Percentiles rank a stretch among this genome's conserved stretches.
Evolutionary conservation across 108 stramenopile species (phyloP).

Genomic region (Bacterosira constricta): DNA sequence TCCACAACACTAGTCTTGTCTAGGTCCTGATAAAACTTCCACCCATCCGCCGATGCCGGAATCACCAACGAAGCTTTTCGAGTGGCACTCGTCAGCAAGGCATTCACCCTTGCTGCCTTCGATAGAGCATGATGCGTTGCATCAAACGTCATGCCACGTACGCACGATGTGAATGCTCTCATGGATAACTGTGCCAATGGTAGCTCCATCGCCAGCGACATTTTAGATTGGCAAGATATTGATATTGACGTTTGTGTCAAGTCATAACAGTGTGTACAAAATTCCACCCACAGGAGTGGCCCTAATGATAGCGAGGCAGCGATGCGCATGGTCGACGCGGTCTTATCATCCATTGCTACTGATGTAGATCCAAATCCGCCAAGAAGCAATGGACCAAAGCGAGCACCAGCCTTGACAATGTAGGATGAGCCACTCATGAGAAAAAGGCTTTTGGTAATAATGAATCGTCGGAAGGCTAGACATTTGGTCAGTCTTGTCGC

Average conservation of each 20-base stretch:
- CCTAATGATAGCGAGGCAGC: conserved; percentile 34
- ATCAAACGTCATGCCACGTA: conserved; percentile 28
- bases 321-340: conserved; percentile 7
- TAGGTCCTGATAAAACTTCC: conserved; percentile 9
- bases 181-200: conserved; percentile 41
- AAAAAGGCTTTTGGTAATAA: conserved; percentile 33
- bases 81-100: conserved; percentile 12
- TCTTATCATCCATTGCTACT: not conserved
- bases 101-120: conserved; percentile 27
- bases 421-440: conserved; percentile 13
- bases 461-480: conserved; percentile 34
- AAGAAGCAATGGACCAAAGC: conserved; percentile 18
- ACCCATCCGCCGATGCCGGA: conserved; percentile 40
- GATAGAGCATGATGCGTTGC: conserved; percentile 19
- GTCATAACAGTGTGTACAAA: conserved; percentile 39
- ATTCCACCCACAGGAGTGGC: conserved; percentile 39
- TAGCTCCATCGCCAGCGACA: conserved; percentile 1
- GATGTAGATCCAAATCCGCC: not conserved
- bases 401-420: conserved; percentile 23
- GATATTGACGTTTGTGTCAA: conserved; percentile 36
- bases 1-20: conserved; percentile 1
- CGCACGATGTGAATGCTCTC: conserved; percentile 31
- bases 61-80: conserved; percentile 6
- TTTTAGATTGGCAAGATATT: not conserved
- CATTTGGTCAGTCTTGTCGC: conserved; percentile 15